Conservation (phyloP, 1,139 yeast species). For the Geotrichum europaeum region DNA sequence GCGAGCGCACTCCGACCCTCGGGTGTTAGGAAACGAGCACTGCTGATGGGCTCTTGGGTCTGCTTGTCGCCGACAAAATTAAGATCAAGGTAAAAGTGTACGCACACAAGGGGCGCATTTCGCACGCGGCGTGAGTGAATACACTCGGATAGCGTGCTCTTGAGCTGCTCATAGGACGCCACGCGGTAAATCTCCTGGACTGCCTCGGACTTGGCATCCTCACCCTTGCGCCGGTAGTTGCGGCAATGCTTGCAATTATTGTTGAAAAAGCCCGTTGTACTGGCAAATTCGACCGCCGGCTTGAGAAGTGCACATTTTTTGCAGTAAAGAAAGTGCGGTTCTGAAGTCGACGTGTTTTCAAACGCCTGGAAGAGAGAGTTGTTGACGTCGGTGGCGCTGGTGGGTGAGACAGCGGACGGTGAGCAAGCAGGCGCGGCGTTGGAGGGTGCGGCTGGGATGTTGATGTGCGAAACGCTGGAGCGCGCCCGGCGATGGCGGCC, state of each 20-base stretch:
- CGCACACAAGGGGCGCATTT: conserved; percentile 12
- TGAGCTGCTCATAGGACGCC: conserved; percentile 12
- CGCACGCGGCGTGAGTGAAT: conserved; percentile 10
- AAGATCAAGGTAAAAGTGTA: conserved; percentile 13
- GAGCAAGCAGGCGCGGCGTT: neutral
- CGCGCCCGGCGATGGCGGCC: conserved; percentile 1
- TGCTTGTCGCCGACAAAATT: conserved; percentile 10
- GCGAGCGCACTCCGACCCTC: conserved; percentile 16
- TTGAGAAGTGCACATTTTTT: conserved; percentile 16
- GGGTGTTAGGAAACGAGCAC: conserved; percentile 7
- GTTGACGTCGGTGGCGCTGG: conserved; percentile 2
- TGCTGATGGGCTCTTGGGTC: conserved; percentile 9
- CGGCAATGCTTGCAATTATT: conserved; percentile 17
- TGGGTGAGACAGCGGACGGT: neutral
- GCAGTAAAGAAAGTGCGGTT: conserved; percentile 15
- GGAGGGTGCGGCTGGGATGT: conserved; percentile 6
- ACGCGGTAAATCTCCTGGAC: conserved; percentile 14
- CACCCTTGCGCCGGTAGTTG: conserved; percentile 16
- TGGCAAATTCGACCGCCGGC: conserved; percentile 17
- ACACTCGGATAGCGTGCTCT: conserved; percentile 9
- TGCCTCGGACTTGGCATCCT: conserved; percentile 16
- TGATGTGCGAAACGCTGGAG: conserved; percentile 1
- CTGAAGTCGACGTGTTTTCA: conserved; percentile 13
- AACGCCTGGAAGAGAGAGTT: conserved; percentile 14
- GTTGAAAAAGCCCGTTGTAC: conserved; percentile 16